These are phyloP conservation scores for Alternaria sp. DNA, from an alignment of 2,329 filamentous ascomycete genomes.

Conservation along the genomic window DNA sequence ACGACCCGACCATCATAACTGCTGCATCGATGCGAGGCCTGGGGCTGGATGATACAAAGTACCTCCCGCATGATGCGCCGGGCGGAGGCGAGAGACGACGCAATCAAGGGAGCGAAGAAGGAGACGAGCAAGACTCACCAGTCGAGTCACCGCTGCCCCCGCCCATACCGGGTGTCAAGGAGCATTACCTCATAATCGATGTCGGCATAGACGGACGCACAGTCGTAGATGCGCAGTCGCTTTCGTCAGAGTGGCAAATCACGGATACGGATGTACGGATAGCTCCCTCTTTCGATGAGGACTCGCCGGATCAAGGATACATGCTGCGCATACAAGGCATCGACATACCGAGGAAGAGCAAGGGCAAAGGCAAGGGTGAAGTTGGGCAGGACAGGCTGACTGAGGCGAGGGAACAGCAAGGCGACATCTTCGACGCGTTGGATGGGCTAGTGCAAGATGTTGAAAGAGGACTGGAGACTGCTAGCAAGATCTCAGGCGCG, in stretches of 20 bases:
- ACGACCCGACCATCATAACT: conserved; percentile 80
- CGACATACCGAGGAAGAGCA: conserved; percentile 44
- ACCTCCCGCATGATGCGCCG: conserved; percentile 35
- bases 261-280: conserved; percentile 60
- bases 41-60: conserved; percentile 54
- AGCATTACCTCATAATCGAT: conserved; percentile 66
- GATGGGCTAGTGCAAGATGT: conserved; percentile 48
- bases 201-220: conserved; percentile 54
- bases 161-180: conserved; percentile 55
- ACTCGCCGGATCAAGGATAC: conserved; percentile 52
- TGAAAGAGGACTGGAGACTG: conserved; percentile 43
- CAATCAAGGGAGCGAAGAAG: conserved; percentile 27
- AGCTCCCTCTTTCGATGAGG: conserved; percentile 69
- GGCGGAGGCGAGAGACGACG: conserved; percentile 28
- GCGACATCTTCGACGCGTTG: conserved; percentile 45
- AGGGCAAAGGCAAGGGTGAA: conserved; percentile 39
- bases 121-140: conserved; percentile 31
- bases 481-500: conserved; percentile 40
- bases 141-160: conserved; percentile 54
- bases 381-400: conserved; percentile 35
- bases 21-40: conserved; percentile 66
- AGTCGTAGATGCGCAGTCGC: conserved; percentile 72
- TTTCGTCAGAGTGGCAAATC: conserved; percentile 77
- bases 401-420: conserved; percentile 41
- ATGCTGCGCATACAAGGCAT: conserved; percentile 69